A percentile compares a stretch with the other conserved stretches of the same genome.
Evolutionary conservation across 225 moss, liverwort and hornwort genomes (phyloP).

Genomic region (Physcomitrium patens): DNA sequence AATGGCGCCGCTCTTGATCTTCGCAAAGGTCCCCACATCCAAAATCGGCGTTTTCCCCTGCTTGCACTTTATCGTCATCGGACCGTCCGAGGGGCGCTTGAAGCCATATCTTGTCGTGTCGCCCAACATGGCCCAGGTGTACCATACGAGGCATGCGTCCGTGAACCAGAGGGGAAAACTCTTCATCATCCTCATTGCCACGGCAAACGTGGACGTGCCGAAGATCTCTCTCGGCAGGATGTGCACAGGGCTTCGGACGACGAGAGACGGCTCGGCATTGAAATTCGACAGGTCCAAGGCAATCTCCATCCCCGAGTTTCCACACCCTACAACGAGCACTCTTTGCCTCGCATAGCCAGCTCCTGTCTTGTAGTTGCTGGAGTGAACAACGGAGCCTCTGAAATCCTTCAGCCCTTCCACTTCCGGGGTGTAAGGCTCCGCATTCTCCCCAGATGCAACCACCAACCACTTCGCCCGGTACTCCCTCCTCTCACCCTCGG

Average conservation of each 20-base stretch:
- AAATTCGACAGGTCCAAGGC: conserved; percentile 81
- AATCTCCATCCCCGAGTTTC: conserved; percentile 97
- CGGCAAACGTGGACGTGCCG: conserved; percentile 77
- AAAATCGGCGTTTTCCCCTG: conserved; percentile 67
- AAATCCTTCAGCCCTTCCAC: conserved; percentile 60
- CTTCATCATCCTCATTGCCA: conserved; percentile 78
- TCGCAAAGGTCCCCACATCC: conserved; percentile 65
- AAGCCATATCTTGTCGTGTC: conserved; percentile 52
- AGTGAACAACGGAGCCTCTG: conserved; percentile 62
- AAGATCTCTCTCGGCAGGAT: conserved; percentile 85
- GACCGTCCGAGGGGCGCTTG: conserved; percentile 54
- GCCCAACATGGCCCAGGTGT: conserved; percentile 47
- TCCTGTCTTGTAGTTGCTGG: conserved; percentile 77
- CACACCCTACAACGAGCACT: conserved; percentile 84
- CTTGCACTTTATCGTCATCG: conserved; percentile 62
- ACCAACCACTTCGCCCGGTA: conserved; percentile 73
- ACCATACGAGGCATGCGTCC: conserved; percentile 69
- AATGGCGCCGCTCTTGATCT: conserved; percentile 60
- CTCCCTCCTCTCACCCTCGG: neutral
- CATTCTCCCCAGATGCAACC: conserved; percentile 93
- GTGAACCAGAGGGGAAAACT: conserved; percentile 84
- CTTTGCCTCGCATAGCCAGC: conserved; percentile 51
- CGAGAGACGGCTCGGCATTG: conserved; percentile 67
- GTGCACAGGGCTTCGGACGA: conserved; percentile 83
- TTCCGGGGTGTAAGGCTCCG: conserved; percentile 71